Evolutionary conservation across 2,329 filamentous ascomycete genomes (phyloP), one percentile per base, ranked within the genome.

Genomic region (Colletotrichum phormii): DNA sequence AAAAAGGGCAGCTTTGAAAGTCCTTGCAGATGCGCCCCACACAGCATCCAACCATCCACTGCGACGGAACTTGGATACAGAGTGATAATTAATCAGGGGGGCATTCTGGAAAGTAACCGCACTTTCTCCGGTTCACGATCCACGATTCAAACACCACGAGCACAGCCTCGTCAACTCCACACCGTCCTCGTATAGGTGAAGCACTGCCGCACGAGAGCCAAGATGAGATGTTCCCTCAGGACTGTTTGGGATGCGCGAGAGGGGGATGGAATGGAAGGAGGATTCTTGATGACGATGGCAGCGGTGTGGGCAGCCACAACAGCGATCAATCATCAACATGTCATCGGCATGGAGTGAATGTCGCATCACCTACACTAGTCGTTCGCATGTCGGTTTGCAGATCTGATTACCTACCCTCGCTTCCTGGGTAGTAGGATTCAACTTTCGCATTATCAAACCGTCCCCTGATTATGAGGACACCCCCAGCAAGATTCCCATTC

Each of bases 171-270:
- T 24, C 12, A 65, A n/a, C 61, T 33, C 67, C 71, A 62, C 67
- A 65, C 57, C 29, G 51, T 65, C 65, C 33, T 68, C 59, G 67
- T 67, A 53, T 67, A 67, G 22, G 31, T 71, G 61, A 73, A 51
- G 71, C 65, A 70, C n/a, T 59, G n/a, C 22, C 31, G 22, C 58
- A 35, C 5, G 2, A 24, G n/a, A n/a, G 67, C 15, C 60, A 49
- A 46, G 63, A n/a, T 42, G 55, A 51, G 18, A 53, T 49, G 42
- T 9, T 69, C 60, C 65, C 53, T 59, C 42, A 53, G 26, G 33
- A 35, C 59, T 8, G 60, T 64, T 55, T 72, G 70, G 46, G 24
- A 64, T 54, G 29, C 51, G 15, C n/a, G 55, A 33, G 18, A 18
- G 15, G 26, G 18, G n/a, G n/a, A 22, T 26, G 8, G 29, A 22